Base-by-base conservation (phyloP, 1,284 basidiomycete genomes). In the Rugosomyces carneus region DNA sequence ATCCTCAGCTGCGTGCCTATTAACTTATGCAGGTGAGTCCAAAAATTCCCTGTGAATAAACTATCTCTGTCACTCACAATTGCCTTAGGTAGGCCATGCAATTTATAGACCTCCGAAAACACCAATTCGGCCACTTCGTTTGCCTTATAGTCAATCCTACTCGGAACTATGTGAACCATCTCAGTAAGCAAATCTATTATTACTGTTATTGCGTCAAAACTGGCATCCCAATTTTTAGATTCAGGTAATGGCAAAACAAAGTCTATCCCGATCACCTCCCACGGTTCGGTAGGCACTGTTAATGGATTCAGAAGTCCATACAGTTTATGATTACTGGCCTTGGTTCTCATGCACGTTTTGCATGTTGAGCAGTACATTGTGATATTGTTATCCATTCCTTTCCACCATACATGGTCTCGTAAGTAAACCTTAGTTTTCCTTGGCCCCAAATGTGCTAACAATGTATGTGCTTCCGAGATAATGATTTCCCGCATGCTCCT, bases 51-150 rank as follows among this genome's bases (percentile, higher is more conserved):
- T 0, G 68, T 69, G 52, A 75, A 76, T 8, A 67, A 52, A 0
- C 61, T 52, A 49, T 76, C 71, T 0, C 67, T 47, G 45, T 75
- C 66, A 15, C 63, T 66, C 2, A 75, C 55, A 20, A 78, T 72
- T 0, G 50, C 47, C 2, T 53, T 44, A 0, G 64, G 72, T 0
- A 73, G 44, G 0, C 71, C 66, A 50, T 72, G 68, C 11, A 67
- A 57, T 16, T 60, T 61, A 43, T 68, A 68, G 0, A 73, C 57
- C 15, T 58, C 46, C 1, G 56, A 50, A 37, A 71, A 66, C 8
- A 71, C 49, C 2, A 71, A 15, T 45, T 70, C 63, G 0, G 70
- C 68, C 0, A 71, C 52, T 2, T 73, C 57, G 13, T 48, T 47
- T 1, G 70, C 64, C 1, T 23, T 61, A 42, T 65, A 67, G 4